These are phyloP conservation scores for Atractiella rhizophila DNA, from an alignment of 768 basidiomycete species.

Conservation along the genomic window DNA sequence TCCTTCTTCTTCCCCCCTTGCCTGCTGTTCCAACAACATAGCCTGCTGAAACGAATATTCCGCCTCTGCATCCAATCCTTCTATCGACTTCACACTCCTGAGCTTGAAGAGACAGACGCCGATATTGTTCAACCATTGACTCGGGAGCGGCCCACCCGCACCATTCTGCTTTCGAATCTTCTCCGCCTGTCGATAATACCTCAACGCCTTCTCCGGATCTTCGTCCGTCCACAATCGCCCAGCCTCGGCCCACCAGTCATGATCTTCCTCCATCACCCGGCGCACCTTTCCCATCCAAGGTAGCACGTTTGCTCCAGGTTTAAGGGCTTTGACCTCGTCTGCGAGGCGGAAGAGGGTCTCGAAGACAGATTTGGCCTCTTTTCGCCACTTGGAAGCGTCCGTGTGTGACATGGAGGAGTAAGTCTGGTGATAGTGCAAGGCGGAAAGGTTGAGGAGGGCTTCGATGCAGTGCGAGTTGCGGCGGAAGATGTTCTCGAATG, in stretches of 20 bases:
- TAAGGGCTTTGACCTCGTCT: constrained; percentile 19
- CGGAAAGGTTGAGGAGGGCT: constrained; percentile 68
- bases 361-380: constrained; percentile 53
- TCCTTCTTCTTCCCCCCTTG: constrained; percentile 28
- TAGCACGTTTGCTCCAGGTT: too few species aligned
- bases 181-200: constrained; percentile 48
- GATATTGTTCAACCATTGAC: constrained; percentile 18
- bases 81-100: constrained; percentile 13
- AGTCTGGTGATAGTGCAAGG: constrained; percentile 56
- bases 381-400: constrained; percentile 45
- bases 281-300: not conserved
- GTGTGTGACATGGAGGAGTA: constrained; percentile 38
- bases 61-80: constrained; percentile 30
- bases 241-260: constrained; percentile 74
- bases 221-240: constrained; percentile 71
- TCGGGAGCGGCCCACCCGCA: constrained; percentile 13
- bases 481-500: constrained; percentile 50
- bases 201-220: constrained; percentile 42
- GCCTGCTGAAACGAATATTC: constrained; percentile 46
- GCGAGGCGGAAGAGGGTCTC: constrained; percentile 46
- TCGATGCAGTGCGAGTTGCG: constrained; percentile 35
- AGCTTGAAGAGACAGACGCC: too few species aligned
- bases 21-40: constrained; percentile 25
- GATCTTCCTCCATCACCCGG: constrained; percentile 26
- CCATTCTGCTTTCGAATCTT: constrained; percentile 31